Base-by-base conservation (phyloP, 2,329 filamentous ascomycete genomes). In the Exophiala dermatitidis region DNA sequence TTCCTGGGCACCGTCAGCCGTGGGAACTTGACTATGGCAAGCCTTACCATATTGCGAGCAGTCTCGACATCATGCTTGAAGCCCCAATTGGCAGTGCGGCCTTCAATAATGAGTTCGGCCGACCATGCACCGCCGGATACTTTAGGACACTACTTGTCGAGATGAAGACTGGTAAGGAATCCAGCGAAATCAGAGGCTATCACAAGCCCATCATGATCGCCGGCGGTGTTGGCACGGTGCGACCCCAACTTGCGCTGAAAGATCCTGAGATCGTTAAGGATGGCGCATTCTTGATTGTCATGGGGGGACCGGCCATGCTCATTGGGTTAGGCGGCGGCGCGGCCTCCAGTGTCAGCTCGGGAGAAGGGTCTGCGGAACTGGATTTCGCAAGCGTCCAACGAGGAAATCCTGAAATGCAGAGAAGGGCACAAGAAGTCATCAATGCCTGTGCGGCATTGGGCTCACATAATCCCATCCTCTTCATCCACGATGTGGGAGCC, bases 171-270 rank as follows among this genome's bases (percentile, higher is more conserved):
- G 77, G 75, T 42, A 76, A 81, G 52, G 80, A 80, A 38, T 75
- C 79, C 56, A 77, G 77, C 19, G 89, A 95, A 62, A 80, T 88
- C 65, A 81, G 91, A 62, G 93, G 93, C 28, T 98, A 95, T 68
- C 93, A 97, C 72, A 98, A 98, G 74, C 93, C 93, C 6, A 96
- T 95, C 69, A 95, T 96, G 88, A 89, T 98, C 72, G 93, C 93
- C 58, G 93, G 93, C 66, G 93, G 93, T 67, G 82, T 97, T 34
- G 93, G 93, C 46, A 95, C 88, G 4, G 91, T 97, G 31, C 77
- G 93, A 53, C 91, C 93, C 9, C 84, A 91, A 64, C 88, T 95
- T 66, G 91, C 93, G 2, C 77, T 96, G 54, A 98, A 98, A 73
- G 80, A 87, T 58, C 81, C 85, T 5, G 77, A 80, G 8, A 77